A percentile compares a stretch with the other conserved stretches of the same genome.
Evolutionary conservation across 2,329 filamentous ascomycete genomes (phyloP).

Genomic region (Microcera coccophila): DNA sequence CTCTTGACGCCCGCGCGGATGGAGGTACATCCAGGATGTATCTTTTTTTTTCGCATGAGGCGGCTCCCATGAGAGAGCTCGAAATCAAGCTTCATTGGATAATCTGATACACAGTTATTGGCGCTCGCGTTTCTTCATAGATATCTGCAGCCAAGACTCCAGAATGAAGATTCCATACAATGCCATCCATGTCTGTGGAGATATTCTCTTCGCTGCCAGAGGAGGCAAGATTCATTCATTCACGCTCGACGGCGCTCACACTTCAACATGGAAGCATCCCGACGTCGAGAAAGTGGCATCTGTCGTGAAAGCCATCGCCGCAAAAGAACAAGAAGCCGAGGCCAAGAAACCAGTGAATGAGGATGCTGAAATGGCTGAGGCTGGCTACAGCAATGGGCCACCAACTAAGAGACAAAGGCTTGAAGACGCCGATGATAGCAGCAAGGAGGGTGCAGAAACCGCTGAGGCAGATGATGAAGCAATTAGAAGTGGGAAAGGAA

Average conservation of each 20-base stretch:
- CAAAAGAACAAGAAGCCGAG: slow-evolving; percentile 6
- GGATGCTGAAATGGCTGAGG: slow-evolving; percentile 9
- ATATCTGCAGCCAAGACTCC: background rate
- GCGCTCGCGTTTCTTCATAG: background rate
- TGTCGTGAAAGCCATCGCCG: slow-evolving; percentile 23
- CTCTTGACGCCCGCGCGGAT: background rate
- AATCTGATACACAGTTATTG: background rate
- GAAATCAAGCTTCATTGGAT: background rate
- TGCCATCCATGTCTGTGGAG: slow-evolving; percentile 51
- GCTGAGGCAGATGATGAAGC: slow-evolving; percentile 6
- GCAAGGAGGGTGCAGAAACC: slow-evolving; percentile 18
- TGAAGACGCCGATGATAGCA: slow-evolving; percentile 21
- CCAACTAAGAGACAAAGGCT: slow-evolving; percentile 36
- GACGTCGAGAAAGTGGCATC: slow-evolving; percentile 35
- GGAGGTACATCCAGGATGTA: slow-evolving; percentile 33
- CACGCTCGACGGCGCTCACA: slow-evolving; percentile 51
- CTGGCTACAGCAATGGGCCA: slow-evolving; percentile 27
- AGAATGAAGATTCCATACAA: slow-evolving; percentile 61
- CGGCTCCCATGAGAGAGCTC: background rate
- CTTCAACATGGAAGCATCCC: slow-evolving; percentile 60
- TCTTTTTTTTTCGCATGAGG: slow-evolving; percentile 29
- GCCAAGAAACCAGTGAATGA: slow-evolving; percentile 10
- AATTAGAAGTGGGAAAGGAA: slow-evolving; percentile 14
- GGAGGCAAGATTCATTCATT: slow-evolving; percentile 70
- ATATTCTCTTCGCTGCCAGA: slow-evolving; percentile 67